Percentiles rank a stretch among this genome's conserved stretches.
Evolutionary conservation across 1,284 basidiomycete species (phyloP).

Genomic region (Ustilago xerochloae): DNA sequence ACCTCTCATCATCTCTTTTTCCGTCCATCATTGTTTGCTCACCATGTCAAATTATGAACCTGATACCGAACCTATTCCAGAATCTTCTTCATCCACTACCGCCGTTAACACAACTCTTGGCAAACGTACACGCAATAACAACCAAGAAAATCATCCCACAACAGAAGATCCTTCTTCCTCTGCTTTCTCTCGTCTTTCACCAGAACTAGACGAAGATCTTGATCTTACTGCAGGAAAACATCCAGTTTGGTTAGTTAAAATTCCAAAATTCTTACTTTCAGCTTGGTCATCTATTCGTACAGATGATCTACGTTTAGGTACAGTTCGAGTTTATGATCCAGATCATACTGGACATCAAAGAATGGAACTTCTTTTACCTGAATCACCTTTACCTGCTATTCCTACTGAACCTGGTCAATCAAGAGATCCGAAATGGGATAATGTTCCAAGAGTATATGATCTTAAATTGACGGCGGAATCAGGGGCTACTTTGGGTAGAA

Average conservation of each 20-base stretch:
- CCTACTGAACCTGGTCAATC: conserved; percentile 40
- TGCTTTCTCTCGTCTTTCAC: conserved; percentile 34
- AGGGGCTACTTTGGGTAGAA: conserved; percentile 43
- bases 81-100: conserved; percentile 21
- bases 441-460: conserved; percentile 59
- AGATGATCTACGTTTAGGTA: conserved; percentile 70
- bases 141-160: neutral
- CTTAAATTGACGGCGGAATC: conserved; percentile 58
- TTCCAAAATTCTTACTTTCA: conserved; percentile 72
- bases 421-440: conserved; percentile 31
- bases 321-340: conserved; percentile 71
- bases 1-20: neutral
- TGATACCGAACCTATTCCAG: conserved; percentile 49
- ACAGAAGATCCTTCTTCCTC: neutral
- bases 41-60: conserved; percentile 54
- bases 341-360: conserved; percentile 60
- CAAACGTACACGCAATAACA: conserved; percentile 20
- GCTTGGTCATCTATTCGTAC: conserved; percentile 71
- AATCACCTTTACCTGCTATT: conserved; percentile 48
- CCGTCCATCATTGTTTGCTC: neutral
- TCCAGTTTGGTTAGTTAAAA: conserved; percentile 68
- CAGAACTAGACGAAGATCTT: conserved; percentile 66
- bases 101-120: conserved; percentile 31
- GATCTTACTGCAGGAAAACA: conserved; percentile 51
- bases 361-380: conserved; percentile 64